Base-by-base conservation (phyloP, 768 basidiomycete species). In the Rhizopogon rudus region DNA sequence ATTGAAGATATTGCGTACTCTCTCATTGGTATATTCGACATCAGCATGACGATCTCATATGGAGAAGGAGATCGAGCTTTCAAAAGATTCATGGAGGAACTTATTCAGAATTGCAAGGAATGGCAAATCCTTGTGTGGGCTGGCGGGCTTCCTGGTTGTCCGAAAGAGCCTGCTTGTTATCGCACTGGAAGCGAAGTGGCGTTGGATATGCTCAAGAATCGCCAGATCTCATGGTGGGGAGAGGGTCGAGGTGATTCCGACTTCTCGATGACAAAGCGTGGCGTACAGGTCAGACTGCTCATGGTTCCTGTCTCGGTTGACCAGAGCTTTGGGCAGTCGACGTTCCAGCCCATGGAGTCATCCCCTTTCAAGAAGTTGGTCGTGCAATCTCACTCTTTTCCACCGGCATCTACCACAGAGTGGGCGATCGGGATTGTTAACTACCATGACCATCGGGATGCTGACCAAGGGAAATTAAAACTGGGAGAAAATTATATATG, bases 31-130 rank as follows among this genome's bases (percentile, higher is more conserved):
- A 56, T 67, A 25, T 62, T 67, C 28, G 55, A 66, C 40, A 57
- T 65, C 50, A 58, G 51, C 40, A 59, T 67, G 48, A 46, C 62
- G 7, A 59, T 65, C 10, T 55, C 57, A 17, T 67, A 67, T 9
- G 66, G 66, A 33, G 62, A 64, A 46, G 64, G 67, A 6, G 55
- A 45, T 33, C 57, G 59, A 7, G 61, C 67, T 4, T 68, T 67
- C 17, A 54, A 59, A 40, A 54, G 67, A 37, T 53, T 68, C 20
- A 58, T 62, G 63, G 63, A 54, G 37, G 60, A 41, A 22, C 59
- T 62, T 29, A 46, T 61, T 8, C 20, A 43, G 22, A 54, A 56
- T 5, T 58, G 62, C 50, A 56, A 56, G 20, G 63, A 64, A 44
- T 61, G 54, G 59, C 43, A 57, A 4, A 55, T 64, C 1, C 58